Conservation (phyloP, 2,329 filamentous ascomycete species). For the Neofusicoccum laricinum region DNA sequence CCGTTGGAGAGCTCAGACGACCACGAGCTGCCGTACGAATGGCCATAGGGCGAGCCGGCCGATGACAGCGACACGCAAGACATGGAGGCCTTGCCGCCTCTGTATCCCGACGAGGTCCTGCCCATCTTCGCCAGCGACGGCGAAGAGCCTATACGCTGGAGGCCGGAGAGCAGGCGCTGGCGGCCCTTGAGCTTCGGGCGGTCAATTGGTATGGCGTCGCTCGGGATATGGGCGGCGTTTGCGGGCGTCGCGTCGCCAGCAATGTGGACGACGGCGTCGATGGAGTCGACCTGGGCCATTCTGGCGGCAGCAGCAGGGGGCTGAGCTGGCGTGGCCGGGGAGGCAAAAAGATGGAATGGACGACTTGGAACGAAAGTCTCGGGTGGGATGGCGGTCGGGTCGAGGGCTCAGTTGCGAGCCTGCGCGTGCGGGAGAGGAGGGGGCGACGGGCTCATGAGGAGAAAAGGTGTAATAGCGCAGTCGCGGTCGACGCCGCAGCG, state of each 20-base stretch:
- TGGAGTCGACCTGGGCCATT: conserved; percentile 14
- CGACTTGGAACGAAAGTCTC: neutral
- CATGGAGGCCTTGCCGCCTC: conserved; percentile 60
- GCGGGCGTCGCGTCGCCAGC: neutral
- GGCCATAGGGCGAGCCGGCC: conserved; percentile 48
- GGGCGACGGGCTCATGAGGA: conserved; percentile 3
- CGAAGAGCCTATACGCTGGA: conserved; percentile 80
- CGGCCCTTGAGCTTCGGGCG: conserved; percentile 61
- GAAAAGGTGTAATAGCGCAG: neutral
- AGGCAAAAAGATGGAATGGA: neutral
- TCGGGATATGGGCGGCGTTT: neutral
- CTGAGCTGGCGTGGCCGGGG: neutral
- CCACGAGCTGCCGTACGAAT: conserved; percentile 54
- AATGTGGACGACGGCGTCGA: conserved; percentile 11
- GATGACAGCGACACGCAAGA: conserved; percentile 62
- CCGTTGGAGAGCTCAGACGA: conserved; percentile 56
- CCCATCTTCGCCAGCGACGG: conserved; percentile 65
- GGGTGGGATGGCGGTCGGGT: neutral
- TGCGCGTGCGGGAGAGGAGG: neutral
- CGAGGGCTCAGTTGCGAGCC: neutral
- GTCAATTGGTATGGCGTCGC: conserved; percentile 13
- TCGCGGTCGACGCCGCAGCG: neutral
- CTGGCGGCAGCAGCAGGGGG: neutral
- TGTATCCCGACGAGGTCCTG: conserved; percentile 65
- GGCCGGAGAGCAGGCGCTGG: conserved; percentile 66